Evolutionary conservation across 1,284 basidiomycete genomes (phyloP), one percentile per base, ranked within the genome.

Genomic region (Trichosporon ovoides): DNA sequence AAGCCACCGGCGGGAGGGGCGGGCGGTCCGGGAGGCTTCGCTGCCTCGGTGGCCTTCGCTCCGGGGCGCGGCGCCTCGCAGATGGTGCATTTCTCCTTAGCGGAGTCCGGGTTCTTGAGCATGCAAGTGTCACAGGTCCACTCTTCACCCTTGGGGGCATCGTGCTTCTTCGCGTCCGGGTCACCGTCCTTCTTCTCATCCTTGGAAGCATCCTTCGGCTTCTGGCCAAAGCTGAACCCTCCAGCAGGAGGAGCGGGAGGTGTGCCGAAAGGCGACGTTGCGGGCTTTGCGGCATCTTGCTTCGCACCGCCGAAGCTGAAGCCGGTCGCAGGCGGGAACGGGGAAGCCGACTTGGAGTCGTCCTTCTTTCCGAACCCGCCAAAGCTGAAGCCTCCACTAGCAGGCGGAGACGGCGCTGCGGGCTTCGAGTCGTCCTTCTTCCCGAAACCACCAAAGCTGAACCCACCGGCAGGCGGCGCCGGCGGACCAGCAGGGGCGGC

Each of bases 61-160:
- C 50, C 65, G 34, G 68, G 71, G 16, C 77, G 72, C 1, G 79
- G 77, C 2, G 77, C 62, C 35, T 84, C 83, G 60, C 85, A 86
- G 19, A 82, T 63, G 0, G 73, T 76, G 65, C 84, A 86, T 66
- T 83, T 82, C 35, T 68, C 65, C 38, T 68, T 77, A 2, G 78
- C 80, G 11, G 69, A 71, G 11, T 71, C 77, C 7, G 80, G 73
- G 63, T 83, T 85, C 43, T 77, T 70, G 34, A 83, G 64, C 71
- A 75, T 76, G 56, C 84, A 85, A 11, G 69, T 57, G 1, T 69
- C 69, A 64, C 83, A 85, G 11, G 61, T 77, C 83, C 83, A 84
- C 11, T 64, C 53, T 6, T 46, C 46, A 3, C 24, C 22, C 38
- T 37, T 37, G 13, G 13, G 20, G 28, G 28, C 9, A 22, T 22